Evolutionary conservation across 495 filamentous ascomycete species (phyloP).

Genomic region (Lasiosphaeria miniovina): DNA sequence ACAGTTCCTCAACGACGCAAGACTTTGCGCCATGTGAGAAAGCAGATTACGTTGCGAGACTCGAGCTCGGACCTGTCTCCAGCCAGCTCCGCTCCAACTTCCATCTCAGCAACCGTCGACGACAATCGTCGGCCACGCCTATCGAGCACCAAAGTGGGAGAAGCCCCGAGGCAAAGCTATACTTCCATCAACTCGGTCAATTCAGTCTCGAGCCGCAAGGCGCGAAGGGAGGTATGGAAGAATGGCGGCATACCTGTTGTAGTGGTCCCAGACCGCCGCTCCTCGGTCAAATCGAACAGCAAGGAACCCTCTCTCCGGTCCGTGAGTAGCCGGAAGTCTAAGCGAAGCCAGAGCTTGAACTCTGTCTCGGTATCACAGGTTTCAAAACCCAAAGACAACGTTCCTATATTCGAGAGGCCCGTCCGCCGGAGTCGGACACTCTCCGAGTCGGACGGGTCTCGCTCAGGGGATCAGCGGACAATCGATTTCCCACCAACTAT

Average conservation of each 20-base stretch:
- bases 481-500: slow-evolving; percentile 60
- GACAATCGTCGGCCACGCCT: slow-evolving; percentile 24
- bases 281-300: slow-evolving; percentile 56
- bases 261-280: slow-evolving; percentile 65
- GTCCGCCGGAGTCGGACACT: slow-evolving; percentile 40
- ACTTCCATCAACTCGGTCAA: slow-evolving; percentile 57
- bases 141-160: slow-evolving; percentile 19
- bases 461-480: slow-evolving; percentile 46
- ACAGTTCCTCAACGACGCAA: slow-evolving; percentile 52
- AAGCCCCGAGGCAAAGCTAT: slow-evolving; percentile 54
- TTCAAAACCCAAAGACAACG: slow-evolving; percentile 33
- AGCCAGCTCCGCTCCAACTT: slow-evolving; percentile 40
- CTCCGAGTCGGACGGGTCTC: slow-evolving; percentile 47
- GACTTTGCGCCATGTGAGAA: slow-evolving; percentile 68
- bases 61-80: slow-evolving; percentile 55
- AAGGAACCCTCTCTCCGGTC: slow-evolving; percentile 51
- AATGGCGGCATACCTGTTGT: slow-evolving; percentile 63
- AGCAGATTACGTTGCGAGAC: slow-evolving; percentile 51
- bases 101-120: slow-evolving; percentile 27
- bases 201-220: slow-evolving; percentile 52
- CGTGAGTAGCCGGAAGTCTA: slow-evolving; percentile 49
- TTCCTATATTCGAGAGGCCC: slow-evolving; percentile 32
- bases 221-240: slow-evolving; percentile 54
- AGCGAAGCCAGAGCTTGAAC: slow-evolving; percentile 42
- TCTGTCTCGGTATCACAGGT: slow-evolving; percentile 37